Percentiles rank a stretch among this genome's conserved stretches.
Evolutionary conservation across 768 basidiomycete species (phyloP).

Genomic region (Suillus sp.): DNA sequence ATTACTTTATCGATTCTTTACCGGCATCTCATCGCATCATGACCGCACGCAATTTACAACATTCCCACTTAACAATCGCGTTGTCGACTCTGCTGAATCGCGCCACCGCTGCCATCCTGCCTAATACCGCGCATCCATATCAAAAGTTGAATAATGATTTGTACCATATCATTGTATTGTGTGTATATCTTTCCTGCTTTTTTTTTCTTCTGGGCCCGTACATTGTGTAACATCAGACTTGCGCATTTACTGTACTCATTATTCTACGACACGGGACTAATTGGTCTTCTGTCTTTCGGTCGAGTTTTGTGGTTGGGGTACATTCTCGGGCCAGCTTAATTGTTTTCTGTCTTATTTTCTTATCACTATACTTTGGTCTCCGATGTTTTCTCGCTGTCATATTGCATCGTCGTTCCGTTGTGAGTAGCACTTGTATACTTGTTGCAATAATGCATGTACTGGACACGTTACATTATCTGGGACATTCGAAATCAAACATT

Average conservation of each 20-base stretch:
- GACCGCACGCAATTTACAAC: slow-evolving; percentile 27
- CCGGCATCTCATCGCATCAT: slow-evolving; percentile 21
- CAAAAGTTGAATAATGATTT: slow-evolving; percentile 26
- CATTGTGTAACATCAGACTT: slow-evolving; percentile 34
- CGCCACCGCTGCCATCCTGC: slow-evolving; percentile 27
- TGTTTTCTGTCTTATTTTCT: slow-evolving; percentile 30
- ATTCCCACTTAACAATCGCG: slow-evolving; percentile 30
- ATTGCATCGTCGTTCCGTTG: slow-evolving; percentile 31
- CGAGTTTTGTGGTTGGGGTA: slow-evolving; percentile 30
- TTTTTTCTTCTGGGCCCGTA: slow-evolving; percentile 27
- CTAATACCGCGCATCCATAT: slow-evolving; percentile 20
- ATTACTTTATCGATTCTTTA: slow-evolving; percentile 37
- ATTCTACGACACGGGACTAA: slow-evolving; percentile 38
- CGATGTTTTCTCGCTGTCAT: slow-evolving; percentile 27
- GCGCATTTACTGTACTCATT: slow-evolving; percentile 38
- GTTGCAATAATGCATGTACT: slow-evolving; percentile 14
- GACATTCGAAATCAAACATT: not conserved
- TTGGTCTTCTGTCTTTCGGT: slow-evolving; percentile 27
- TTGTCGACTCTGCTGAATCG: slow-evolving; percentile 34
- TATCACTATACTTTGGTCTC: slow-evolving; percentile 33
- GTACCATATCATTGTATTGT: slow-evolving; percentile 38
- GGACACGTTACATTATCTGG: slow-evolving; percentile 1
- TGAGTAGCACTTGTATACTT: slow-evolving; percentile 32
- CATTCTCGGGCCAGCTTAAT: slow-evolving; percentile 36
- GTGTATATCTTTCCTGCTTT: slow-evolving; percentile 26